phyloP scores from a whole-genome alignment of 768 basidiomycete genomes.

The Hypholoma fasciculare region DNA sequence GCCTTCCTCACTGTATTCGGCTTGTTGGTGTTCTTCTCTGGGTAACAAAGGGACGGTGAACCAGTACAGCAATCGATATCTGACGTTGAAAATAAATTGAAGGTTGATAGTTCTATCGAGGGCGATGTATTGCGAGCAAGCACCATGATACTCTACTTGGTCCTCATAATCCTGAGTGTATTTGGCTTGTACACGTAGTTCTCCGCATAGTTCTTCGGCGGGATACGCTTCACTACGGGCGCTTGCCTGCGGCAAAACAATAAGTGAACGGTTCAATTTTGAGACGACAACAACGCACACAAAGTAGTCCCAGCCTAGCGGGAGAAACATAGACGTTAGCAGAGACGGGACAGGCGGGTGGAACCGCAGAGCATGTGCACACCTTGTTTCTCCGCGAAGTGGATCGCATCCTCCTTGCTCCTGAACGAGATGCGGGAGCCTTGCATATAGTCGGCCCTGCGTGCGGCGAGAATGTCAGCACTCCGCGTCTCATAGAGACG shows the following conservation, averaged over 20 bases:
- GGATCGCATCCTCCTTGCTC: constrained; percentile 87
- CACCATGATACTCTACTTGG: constrained; percentile 69
- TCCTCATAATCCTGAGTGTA: constrained; percentile 81
- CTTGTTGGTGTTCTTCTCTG: no score
- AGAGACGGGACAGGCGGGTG: constrained; percentile 9
- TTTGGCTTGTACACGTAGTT: constrained; percentile 85
- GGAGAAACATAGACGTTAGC: background rate
- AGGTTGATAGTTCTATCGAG: no score
- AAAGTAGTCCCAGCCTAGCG: constrained; percentile 87
- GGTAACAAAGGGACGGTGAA: no score
- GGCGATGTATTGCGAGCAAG: background rate
- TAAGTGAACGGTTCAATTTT: constrained; percentile 9
- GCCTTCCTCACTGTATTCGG: no score
- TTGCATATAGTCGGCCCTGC: constrained; percentile 94
- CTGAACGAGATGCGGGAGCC: constrained; percentile 82
- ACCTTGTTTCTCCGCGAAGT: constrained; percentile 98
- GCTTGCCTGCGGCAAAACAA: constrained; percentile 46
- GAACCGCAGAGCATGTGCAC: background rate
- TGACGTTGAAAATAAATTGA: no score
- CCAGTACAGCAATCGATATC: no score
- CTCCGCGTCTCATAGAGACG: background rate
- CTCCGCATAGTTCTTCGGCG: constrained; percentile 88
- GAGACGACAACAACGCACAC: constrained; percentile 53
- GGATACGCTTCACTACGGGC: constrained; percentile 62
- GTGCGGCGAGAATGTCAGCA: constrained; percentile 1